Evolutionary conservation across 2,329 filamentous ascomycete genomes (phyloP), one percentile per base, ranked within the genome.

Genomic region (Fusarium graminum): DNA sequence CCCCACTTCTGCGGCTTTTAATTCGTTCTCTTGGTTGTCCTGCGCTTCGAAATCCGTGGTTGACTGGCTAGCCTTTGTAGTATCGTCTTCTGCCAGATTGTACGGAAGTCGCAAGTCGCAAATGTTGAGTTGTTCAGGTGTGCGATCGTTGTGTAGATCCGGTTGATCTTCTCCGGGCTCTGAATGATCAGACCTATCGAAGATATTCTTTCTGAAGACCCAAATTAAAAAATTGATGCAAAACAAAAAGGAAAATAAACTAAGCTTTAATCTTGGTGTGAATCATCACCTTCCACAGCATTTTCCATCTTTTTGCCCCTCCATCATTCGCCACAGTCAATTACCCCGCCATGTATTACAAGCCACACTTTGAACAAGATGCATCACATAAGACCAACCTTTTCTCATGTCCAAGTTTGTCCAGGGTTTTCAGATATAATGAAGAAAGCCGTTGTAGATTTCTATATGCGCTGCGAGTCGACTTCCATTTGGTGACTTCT

Each of bases 1-100:
- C 60, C 71, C 71, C 72, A 72, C 70, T 59, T 59, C 32, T 62
- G 51, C 12, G 61, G 62, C 7, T 59, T 66, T 66, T 10, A 42
- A 49, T 2, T 69, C 57, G 22, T 61, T 65, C 16, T 52, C 39
- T 16, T 57, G 46, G 2, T 28, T 22, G 5, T 41, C 25, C 11
- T 22, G 29, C 16, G 4, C 22, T 52, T 7, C 13, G 22, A 39
- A 40, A 28, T 19, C 40, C 14, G 28, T 46, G 12, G 30, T 46
- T 51, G 63, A 36, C 47, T 38, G 22, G 26, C 40, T 42, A 47
- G 26, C 45, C 14, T 17, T 13, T 22, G 46, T 44, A n/a, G 41
- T 47, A 40, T 50, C 40, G 38, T 55, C 39, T 25, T 63, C 49
- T 25, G 49, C 65, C 65, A 68, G 65, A 36, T 39, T 68, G 65